These are phyloP conservation scores for Suhomyces pyralidae DNA, from an alignment of 805 yeast species.

Conservation along the genomic window DNA sequence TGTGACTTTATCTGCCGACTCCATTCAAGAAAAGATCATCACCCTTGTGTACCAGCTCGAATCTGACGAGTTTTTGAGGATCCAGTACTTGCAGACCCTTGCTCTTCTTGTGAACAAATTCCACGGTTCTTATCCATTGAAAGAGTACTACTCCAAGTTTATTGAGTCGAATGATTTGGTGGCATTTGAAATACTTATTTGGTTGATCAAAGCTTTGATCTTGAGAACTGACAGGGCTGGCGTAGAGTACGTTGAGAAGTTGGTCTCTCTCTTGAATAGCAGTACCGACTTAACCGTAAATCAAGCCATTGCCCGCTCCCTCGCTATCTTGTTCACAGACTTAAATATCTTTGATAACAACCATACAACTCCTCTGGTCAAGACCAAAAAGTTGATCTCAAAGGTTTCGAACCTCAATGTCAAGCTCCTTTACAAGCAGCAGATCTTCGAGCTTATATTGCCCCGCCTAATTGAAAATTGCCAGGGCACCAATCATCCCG, in stretches of 20 bases:
- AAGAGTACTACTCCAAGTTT: background rate
- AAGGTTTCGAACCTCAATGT: slow-evolving; percentile 56
- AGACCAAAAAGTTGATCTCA: slow-evolving; percentile 32
- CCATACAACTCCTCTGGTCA: slow-evolving; percentile 11
- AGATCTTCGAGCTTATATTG: slow-evolving; percentile 60
- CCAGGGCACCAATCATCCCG: slow-evolving; percentile 12
- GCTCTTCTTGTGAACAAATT: slow-evolving; percentile 53
- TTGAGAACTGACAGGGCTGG: slow-evolving; percentile 50
- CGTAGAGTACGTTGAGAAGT: slow-evolving; percentile 15
- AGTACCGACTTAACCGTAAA: slow-evolving; percentile 26
- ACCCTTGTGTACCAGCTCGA: slow-evolving; percentile 8
- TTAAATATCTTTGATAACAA: slow-evolving; percentile 55
- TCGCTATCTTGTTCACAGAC: slow-evolving; percentile 68
- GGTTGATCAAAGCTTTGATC: slow-evolving; percentile 72
- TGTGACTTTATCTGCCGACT: slow-evolving; percentile 5
- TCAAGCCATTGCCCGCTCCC: slow-evolving; percentile 43
- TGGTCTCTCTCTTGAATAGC: slow-evolving; percentile 23
- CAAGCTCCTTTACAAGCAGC: slow-evolving; percentile 75
- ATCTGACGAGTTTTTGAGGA: slow-evolving; percentile 33
- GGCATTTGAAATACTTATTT: slow-evolving; percentile 53
- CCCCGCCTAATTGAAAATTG: slow-evolving; percentile 46
- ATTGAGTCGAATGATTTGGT: slow-evolving; percentile 1
- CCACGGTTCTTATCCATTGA: background rate
- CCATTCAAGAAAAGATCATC: slow-evolving; percentile 9
- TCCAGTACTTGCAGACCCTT: slow-evolving; percentile 56